These are phyloP conservation scores for Porcisia deanei DNA, from an alignment of 208 protist genomes.

Conservation along the genomic window DNA sequence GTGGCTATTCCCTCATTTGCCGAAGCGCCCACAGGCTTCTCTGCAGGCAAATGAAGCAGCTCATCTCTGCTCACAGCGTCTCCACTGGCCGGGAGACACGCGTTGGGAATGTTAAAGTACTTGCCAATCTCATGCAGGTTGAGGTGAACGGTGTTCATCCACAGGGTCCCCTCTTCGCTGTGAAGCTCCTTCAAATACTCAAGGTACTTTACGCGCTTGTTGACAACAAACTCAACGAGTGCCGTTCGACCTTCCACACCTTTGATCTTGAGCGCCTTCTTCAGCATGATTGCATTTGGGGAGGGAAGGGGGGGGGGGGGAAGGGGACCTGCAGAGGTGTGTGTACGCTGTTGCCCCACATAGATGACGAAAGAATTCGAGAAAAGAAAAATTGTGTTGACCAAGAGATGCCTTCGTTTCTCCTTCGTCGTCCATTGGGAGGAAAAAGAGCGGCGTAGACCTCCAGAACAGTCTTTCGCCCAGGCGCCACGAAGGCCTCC, in stretches of 20 bases:
- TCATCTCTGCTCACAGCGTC: constrained; percentile 9
- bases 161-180: constrained; percentile 58
- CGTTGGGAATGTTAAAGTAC: constrained; percentile 31
- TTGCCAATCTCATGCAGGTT: constrained; percentile 32
- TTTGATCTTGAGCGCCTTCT: constrained; percentile 60
- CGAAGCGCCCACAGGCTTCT: neutral
- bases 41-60: constrained; percentile 27
- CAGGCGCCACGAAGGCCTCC: too few relatives aligned
- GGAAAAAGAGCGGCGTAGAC: too few relatives aligned
- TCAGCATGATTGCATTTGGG: constrained; percentile 26
- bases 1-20: neutral
- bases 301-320: constrained; percentile 1
- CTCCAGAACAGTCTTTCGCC: too few relatives aligned
- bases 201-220: constrained; percentile 69
- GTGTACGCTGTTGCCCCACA: neutral
- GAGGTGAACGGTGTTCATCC: constrained; percentile 76
- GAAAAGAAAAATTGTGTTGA: too few relatives aligned
- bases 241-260: constrained; percentile 43
- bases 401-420: too few relatives aligned
- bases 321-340: neutral
- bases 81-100: constrained; percentile 20
- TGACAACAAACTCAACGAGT: constrained; percentile 63
- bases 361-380: too few relatives aligned
- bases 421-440: too few relatives aligned
- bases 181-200: constrained; percentile 72